Evolutionary conservation across 164 flowering plant species (phyloP).

Genomic region (Amborella trichopoda): DNA sequence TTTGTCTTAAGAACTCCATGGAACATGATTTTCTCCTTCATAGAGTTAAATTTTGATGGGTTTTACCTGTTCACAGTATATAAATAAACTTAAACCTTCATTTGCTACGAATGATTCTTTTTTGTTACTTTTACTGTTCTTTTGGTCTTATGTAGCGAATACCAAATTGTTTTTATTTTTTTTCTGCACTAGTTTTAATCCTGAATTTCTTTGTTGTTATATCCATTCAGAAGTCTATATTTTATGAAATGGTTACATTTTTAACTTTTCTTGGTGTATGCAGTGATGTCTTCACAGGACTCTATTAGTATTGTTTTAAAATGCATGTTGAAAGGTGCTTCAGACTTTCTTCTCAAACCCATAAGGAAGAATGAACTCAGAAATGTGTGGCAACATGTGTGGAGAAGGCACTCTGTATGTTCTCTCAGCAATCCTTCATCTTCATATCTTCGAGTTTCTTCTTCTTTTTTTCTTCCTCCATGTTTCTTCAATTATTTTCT

Average conservation of each 20-base stretch:
- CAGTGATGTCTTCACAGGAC: conserved; percentile 96
- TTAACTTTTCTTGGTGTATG: conserved; percentile 11
- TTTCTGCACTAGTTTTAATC: too few species aligned
- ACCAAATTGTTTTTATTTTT: too few species aligned
- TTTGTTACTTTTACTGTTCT: neutral
- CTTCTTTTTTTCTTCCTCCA: neutral
- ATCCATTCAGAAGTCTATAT: too few species aligned
- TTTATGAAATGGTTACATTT: too few species aligned
- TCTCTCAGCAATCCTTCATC: neutral
- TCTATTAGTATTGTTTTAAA: conserved; percentile 64
- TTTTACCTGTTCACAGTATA: too few species aligned
- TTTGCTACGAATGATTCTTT: too few species aligned
- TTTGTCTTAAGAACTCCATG: too few species aligned
- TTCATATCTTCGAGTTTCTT: neutral
- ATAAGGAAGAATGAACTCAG: conserved; percentile 80
- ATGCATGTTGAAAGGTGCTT: conserved; percentile 93
- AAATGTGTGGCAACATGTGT: conserved; percentile 97
- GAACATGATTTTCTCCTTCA: too few species aligned
- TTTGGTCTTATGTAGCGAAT: neutral
- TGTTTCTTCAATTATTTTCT: neutral
- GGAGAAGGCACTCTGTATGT: conserved; percentile 87
- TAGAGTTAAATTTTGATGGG: too few species aligned
- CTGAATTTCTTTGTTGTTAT: too few species aligned
- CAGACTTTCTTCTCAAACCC: conserved; percentile 93
- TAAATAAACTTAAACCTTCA: too few species aligned